Evolutionary conservation across 83 land plant species (phyloP), one percentile per base, ranked within the genome.

Genomic region (Diphasiastrum complanatum): DNA sequence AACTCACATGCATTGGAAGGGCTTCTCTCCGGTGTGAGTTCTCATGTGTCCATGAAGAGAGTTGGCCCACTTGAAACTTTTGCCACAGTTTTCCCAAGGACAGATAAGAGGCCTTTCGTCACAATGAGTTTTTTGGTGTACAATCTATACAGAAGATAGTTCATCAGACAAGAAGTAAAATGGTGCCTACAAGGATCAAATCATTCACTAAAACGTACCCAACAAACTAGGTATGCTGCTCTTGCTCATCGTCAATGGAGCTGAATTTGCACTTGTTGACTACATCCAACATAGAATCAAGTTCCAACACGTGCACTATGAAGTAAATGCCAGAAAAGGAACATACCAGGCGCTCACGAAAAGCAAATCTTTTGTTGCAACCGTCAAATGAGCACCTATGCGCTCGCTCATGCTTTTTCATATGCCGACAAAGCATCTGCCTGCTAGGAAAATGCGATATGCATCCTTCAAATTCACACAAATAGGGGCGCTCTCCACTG

Each of bases 1-100:
- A 47, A 47, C 14, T 66, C 49, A 72, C 75, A 54, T 72, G 75
- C 75, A 72, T 36, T 72, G 72, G 32, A 72, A 72, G 37, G 71
- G 71, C 55, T 72, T 72, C 72, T 72, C 75, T 56, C 75, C 75
- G 1, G 71, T 72, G 49, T 72, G 75, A 19, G 75, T 72, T 8
- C 75, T 58, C 64, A 57, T 56, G 63, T 72, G 75, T 10, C 71
- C 75, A 45, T 72, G 70, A 35, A 72, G 64, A 28, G 75, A 72
- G 52, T 72, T 66, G 20, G 64, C 55, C 75, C 75, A 72, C 51
- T 72, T 72, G 64, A 72, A 72, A 26, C 53, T 72, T 46, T 72
- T 72, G 22, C 75, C 75, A 50, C 75, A 72, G 32, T 72, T 64
- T 68, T 72, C 75, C 71, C 63, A 72, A 2, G 72, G 64, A 48